These are phyloP conservation scores for Beverwykella pulmonaria DNA, from an alignment of 495 filamentous ascomycete genomes.

Conservation along the genomic window DNA sequence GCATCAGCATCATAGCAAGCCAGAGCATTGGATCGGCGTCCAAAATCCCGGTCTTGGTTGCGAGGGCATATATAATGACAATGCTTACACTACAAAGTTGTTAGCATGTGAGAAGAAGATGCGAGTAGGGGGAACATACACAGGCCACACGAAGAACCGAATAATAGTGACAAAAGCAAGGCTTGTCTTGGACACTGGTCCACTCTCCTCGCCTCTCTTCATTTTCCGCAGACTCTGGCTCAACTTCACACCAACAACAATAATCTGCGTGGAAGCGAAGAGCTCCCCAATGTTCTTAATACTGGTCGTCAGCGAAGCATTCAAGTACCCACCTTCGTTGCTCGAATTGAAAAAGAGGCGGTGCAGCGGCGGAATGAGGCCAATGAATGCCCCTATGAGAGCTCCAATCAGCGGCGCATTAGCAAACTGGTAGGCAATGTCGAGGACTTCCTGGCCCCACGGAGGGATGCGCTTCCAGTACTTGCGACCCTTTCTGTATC, in stretches of 20 bases:
- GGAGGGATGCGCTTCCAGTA: constrained; percentile 49
- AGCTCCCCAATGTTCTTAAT: constrained; percentile 68
- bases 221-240: constrained; percentile 56
- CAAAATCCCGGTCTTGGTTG: constrained; percentile 58
- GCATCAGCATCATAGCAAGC: constrained; percentile 76
- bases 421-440: constrained; percentile 57
- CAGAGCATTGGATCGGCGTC: constrained; percentile 69
- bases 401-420: constrained; percentile 72
- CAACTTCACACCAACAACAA: constrained; percentile 72
- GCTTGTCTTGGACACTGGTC: constrained; percentile 55
- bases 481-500: constrained; percentile 15
- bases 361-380: constrained; percentile 65
- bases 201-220: constrained; percentile 53
- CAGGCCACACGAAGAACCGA: constrained; percentile 69
- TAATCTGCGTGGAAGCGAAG: constrained; percentile 71
- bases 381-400: constrained; percentile 61
- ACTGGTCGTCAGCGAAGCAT: constrained; percentile 70
- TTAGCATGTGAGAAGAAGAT: not conserved
- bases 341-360: constrained; percentile 65
- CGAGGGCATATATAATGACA: constrained; percentile 62
- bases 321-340: constrained; percentile 68
- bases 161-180: constrained; percentile 60
- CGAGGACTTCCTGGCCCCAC: constrained; percentile 46
- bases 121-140: constrained; percentile 19
- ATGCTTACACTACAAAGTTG: constrained; percentile 54